A percentile compares a stretch with the other conserved stretches of the same genome.
phyloP scores from a whole-genome alignment of 768 basidiomycete species.

The Lyophyllum decastes region DNA sequence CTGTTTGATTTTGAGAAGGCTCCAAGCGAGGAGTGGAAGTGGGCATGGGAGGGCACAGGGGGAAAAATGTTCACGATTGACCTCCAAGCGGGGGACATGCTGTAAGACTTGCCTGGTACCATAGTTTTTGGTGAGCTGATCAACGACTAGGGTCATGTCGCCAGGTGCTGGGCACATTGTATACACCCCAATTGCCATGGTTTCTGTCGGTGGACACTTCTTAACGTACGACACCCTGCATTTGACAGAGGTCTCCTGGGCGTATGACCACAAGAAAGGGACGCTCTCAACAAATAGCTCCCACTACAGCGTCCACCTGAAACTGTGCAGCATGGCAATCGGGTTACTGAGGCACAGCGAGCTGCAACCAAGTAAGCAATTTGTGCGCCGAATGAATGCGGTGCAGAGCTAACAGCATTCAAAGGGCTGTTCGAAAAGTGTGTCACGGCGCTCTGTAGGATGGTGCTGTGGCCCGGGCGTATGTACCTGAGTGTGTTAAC shows the following conservation, averaged over 20 bases:
- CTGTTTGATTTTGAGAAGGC: not conserved
- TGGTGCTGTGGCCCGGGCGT: too few relatives aligned
- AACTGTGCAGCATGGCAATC: not conserved
- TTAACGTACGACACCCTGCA: not conserved
- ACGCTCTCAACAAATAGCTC: not conserved
- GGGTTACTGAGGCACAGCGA: not conserved
- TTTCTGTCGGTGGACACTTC: not conserved
- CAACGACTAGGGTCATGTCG: not conserved
- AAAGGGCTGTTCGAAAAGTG: too few relatives aligned
- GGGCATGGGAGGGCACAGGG: not conserved
- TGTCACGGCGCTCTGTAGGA: too few relatives aligned
- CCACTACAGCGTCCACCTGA: not conserved
- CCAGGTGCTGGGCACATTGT: not conserved
- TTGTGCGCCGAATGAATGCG: too few relatives aligned
- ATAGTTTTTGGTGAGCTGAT: not conserved
- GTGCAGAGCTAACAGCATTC: too few relatives aligned
- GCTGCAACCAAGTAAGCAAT: too few relatives aligned
- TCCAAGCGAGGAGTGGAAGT: not conserved
- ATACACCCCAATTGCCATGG: not conserved
- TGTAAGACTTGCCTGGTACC: not conserved
- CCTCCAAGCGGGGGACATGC: not conserved
- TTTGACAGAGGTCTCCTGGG: not conserved
- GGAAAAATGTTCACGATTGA: not conserved
- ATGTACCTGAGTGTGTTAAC: too few relatives aligned
- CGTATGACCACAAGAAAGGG: not conserved